phyloP scores from a whole-genome alignment of 2,329 filamentous ascomycete genomes.

The Falciphora oryzae region DNA sequence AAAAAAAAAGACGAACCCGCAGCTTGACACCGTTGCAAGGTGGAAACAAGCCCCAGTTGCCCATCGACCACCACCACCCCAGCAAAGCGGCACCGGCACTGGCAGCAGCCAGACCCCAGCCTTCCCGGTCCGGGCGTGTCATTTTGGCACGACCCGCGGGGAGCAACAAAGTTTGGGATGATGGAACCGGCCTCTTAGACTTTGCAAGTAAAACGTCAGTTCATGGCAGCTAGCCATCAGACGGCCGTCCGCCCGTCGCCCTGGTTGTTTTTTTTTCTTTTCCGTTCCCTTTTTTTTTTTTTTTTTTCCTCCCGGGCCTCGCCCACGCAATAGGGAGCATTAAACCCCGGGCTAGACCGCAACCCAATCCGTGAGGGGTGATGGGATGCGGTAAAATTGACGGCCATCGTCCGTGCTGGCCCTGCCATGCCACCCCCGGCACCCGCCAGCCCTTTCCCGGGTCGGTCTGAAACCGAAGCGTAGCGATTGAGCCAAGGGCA shows the following conservation, averaged over 20 bases:
- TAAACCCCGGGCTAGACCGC: background rate
- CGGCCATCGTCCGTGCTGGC: too few relatives aligned
- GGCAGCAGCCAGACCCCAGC: background rate
- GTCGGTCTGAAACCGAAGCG: background rate
- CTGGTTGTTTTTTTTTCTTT: too few relatives aligned
- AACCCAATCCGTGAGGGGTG: background rate
- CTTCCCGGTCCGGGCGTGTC: background rate
- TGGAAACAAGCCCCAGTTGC: background rate
- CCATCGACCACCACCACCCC: too few relatives aligned
- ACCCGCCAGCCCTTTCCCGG: background rate
- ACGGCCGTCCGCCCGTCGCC: too few relatives aligned
- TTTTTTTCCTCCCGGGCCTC: background rate
- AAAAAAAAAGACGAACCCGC: background rate
- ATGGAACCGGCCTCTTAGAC: background rate
- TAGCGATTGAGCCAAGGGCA: too few relatives aligned
- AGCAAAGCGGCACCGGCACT: background rate
- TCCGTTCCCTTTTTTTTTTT: background rate
- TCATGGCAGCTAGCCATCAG: background rate
- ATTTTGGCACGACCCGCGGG: background rate
- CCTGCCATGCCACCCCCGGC: too few relatives aligned
- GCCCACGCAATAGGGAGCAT: too few relatives aligned
- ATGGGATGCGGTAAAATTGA: too few relatives aligned
- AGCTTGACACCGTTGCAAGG: background rate
- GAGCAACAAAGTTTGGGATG: background rate
- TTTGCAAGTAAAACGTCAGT: background rate